A percentile compares a stretch with the other conserved stretches of the same genome.
Evolutionary conservation across 768 basidiomycete genomes (phyloP).

Genomic region (Tephrocybe sp.): DNA sequence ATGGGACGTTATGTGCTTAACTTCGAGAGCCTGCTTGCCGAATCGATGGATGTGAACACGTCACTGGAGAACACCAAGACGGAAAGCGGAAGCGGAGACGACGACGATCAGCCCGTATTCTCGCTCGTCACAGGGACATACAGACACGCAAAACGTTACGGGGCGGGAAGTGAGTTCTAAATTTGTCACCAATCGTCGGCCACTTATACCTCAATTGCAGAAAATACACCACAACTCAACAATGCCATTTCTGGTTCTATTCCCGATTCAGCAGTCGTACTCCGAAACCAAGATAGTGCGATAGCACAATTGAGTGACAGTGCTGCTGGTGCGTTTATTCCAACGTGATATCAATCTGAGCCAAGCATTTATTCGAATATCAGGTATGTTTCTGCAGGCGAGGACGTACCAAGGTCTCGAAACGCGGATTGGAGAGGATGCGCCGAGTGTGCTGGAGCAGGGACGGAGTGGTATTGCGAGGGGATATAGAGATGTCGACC

Average conservation of each 20-base stretch:
- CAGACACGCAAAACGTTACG: slow-evolving; percentile 72
- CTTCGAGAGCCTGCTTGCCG: slow-evolving; percentile 59
- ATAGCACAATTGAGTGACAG: slow-evolving; percentile 58
- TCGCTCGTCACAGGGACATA: slow-evolving; percentile 88
- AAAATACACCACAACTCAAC: not conserved
- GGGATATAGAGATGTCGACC: slow-evolving; percentile 69
- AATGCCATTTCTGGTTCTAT: slow-evolving; percentile 12
- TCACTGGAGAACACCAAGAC: not conserved
- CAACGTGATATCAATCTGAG: not conserved
- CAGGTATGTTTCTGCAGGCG: slow-evolving; percentile 72
- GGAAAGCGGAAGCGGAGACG: slow-evolving; percentile 19
- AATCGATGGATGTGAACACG: slow-evolving; percentile 5
- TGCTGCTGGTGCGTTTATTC: slow-evolving; percentile 59
- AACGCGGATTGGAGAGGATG: slow-evolving; percentile 70
- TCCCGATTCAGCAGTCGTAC: slow-evolving; percentile 41
- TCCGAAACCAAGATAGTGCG: slow-evolving; percentile 65
- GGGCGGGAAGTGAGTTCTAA: slow-evolving; percentile 29
- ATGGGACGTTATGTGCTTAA: slow-evolving; percentile 79
- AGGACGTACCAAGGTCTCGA: slow-evolving; percentile 86
- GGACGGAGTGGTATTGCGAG: slow-evolving; percentile 88
- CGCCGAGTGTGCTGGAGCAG: slow-evolving; percentile 81
- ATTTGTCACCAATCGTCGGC: not conserved
- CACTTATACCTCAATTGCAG: not conserved
- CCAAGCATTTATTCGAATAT: not conserved
- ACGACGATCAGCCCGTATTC: slow-evolving; percentile 71